phyloP scores from a whole-genome alignment of 2,329 filamentous ascomycete species.

The Ophiostoma australiae region DNA sequence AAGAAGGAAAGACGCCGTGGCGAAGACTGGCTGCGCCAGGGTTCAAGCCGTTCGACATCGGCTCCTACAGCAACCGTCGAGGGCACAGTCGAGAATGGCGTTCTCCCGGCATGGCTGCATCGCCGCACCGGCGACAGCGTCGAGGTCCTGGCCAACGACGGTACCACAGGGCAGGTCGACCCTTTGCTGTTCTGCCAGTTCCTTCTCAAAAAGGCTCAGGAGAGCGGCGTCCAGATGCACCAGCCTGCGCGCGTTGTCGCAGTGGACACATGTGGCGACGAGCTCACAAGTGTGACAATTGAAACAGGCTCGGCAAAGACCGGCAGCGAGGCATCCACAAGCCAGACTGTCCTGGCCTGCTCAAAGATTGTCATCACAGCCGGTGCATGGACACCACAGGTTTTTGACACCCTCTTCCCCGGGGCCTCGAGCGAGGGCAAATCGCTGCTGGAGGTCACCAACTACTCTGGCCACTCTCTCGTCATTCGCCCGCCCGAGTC shows the following conservation, averaged over 20 bases:
- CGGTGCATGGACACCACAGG: conserved; percentile 64
- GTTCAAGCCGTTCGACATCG: conserved; percentile 34
- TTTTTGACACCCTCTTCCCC: conserved; percentile 60
- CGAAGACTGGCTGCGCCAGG: conserved; percentile 59
- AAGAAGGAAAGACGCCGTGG: conserved; percentile 34
- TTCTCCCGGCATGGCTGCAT: conserved; percentile 54
- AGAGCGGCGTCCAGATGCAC: conserved; percentile 60
- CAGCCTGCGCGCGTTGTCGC: conserved; percentile 55
- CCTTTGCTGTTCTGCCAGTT: conserved; percentile 62
- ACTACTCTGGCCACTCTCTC: conserved; percentile 67
- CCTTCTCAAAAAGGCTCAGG: conserved; percentile 53
- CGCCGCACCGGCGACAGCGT: conserved; percentile 50
- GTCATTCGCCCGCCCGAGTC: conserved; percentile 45
- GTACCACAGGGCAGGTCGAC: conserved; percentile 63
- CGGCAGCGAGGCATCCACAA: conserved; percentile 18
- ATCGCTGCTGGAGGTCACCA: conserved; percentile 51
- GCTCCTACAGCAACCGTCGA: conserved; percentile 26
- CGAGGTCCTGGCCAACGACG: conserved; percentile 57
- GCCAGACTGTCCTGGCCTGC: conserved; percentile 54
- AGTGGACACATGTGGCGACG: conserved; percentile 45
- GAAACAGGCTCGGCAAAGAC: not conserved
- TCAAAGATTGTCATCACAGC: conserved; percentile 61
- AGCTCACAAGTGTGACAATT: conserved; percentile 47
- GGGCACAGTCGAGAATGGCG: not conserved
- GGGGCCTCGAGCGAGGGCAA: conserved; percentile 36